Conservation (phyloP, 2,329 filamentous ascomycete species). For the Penicillium janthinellum region DNA sequence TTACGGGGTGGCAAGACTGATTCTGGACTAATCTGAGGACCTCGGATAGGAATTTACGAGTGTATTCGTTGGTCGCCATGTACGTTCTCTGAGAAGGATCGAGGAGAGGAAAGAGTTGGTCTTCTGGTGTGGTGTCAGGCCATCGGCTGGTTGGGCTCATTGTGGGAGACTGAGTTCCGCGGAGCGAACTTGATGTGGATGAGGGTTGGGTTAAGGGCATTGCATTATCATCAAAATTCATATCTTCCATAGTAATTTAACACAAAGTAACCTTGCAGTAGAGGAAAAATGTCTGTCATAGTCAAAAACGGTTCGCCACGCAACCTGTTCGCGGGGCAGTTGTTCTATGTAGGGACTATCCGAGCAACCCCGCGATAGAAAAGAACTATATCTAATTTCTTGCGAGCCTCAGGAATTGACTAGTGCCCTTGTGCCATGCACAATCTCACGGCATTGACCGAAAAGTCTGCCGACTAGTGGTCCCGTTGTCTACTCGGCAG, state of each 20-base stretch:
- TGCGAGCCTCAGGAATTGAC: not conserved
- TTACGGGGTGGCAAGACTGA: not conserved
- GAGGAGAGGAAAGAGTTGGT: not conserved
- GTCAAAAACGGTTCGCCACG: too few relatives aligned
- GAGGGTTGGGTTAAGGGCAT: not conserved
- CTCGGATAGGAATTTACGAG: slow-evolving; percentile 17
- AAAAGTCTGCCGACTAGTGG: not conserved
- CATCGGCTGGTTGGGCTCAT: not conserved
- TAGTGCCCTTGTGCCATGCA: not conserved
- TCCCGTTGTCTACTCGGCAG: not conserved
- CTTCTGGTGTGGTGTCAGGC: not conserved
- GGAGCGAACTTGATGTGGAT: not conserved
- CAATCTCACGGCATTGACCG: not conserved
- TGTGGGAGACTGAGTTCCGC: slow-evolving; percentile 6
- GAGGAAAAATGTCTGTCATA: too few relatives aligned
- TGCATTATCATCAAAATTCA: too few relatives aligned
- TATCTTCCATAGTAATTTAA: too few relatives aligned
- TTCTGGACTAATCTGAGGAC: slow-evolving; percentile 9
- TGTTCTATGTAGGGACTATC: not conserved
- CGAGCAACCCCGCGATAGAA: not conserved
- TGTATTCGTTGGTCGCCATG: not conserved
- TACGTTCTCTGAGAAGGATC: not conserved
- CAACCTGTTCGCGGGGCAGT: too few relatives aligned
- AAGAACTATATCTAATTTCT: not conserved
- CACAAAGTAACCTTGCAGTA: too few relatives aligned